Conservation (phyloP, 495 filamentous ascomycete genomes). For the Aspergillus taichungensis region DNA sequence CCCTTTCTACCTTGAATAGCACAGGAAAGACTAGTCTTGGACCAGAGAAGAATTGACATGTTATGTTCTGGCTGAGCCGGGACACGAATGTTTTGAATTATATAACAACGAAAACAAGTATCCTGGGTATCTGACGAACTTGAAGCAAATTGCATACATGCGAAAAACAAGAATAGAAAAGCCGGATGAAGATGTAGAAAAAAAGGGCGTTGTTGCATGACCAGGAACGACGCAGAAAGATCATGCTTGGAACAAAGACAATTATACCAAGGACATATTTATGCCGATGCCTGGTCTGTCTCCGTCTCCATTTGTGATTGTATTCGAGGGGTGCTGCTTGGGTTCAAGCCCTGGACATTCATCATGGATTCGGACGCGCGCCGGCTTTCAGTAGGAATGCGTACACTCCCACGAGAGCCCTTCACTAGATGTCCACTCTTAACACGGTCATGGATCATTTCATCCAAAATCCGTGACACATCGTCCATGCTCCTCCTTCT, state of each 20-base stretch:
- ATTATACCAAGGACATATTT: not conserved
- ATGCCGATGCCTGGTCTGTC: not conserved
- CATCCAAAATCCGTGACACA: conserved; percentile 81
- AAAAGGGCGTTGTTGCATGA: not conserved
- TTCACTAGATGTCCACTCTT: conserved; percentile 58
- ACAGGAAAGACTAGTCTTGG: conserved; percentile 10
- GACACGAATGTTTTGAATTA: not conserved
- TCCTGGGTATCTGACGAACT: conserved; percentile 17
- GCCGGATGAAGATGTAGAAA: not conserved
- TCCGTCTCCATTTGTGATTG: not conserved
- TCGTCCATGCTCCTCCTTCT: conserved; percentile 67
- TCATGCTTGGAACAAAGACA: not conserved
- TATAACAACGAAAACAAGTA: conserved; percentile 6
- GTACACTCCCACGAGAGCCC: conserved; percentile 47
- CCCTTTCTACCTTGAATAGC: conserved; percentile 5
- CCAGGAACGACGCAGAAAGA: not conserved
- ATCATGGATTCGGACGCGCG: conserved; percentile 26
- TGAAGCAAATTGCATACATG: conserved; percentile 2
- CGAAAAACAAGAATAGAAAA: conserved; percentile 10
- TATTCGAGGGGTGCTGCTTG: conserved; percentile 6
- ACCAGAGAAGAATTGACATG: conserved; percentile 1
- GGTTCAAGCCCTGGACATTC: conserved; percentile 21
- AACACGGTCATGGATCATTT: conserved; percentile 87
- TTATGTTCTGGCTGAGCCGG: not conserved
- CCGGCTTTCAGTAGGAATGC: conserved; percentile 31